Evolutionary conservation across 2,329 filamentous ascomycete genomes (phyloP).

Genomic region (Colletotrichum coccodes): DNA sequence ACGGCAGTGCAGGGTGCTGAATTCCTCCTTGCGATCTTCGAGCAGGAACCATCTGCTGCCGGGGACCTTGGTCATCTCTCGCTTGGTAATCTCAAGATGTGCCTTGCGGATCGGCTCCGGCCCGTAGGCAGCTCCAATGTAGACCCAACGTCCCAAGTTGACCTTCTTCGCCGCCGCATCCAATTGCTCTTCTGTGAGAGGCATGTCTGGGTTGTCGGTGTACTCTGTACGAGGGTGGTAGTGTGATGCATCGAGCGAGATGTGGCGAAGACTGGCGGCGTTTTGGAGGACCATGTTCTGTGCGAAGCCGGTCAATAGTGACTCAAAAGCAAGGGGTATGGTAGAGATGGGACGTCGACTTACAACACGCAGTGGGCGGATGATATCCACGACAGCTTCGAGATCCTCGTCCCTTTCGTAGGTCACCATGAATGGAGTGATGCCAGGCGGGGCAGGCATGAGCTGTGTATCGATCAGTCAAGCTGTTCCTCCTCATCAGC

Average conservation of each 20-base stretch:
- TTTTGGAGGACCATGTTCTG: conserved; percentile 51
- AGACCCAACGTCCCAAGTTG: conserved; percentile 54
- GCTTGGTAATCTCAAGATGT: conserved; percentile 19
- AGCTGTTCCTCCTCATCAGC: neutral
- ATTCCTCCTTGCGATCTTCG: conserved; percentile 32
- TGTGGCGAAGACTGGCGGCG: conserved; percentile 54
- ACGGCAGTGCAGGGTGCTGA: conserved; percentile 43
- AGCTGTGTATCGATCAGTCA: conserved; percentile 23
- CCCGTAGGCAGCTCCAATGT: conserved; percentile 54
- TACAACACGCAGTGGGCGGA: conserved; percentile 42
- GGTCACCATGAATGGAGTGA: conserved; percentile 52
- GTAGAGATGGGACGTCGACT: too few relatives aligned
- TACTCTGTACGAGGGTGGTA: conserved; percentile 43
- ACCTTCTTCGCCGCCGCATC: conserved; percentile 51
- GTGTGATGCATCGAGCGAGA: conserved; percentile 53
- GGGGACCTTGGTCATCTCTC: conserved; percentile 21
- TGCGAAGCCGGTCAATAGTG: neutral
- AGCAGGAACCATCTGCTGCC: conserved; percentile 26
- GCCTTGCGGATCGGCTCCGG: conserved; percentile 39
- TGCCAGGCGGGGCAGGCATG: conserved; percentile 46
- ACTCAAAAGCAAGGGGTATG: too few relatives aligned
- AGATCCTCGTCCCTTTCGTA: conserved; percentile 49
- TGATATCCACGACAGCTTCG: conserved; percentile 46
- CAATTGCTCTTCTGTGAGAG: conserved; percentile 49
- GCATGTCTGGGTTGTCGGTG: conserved; percentile 32